Conservation (phyloP, 148 eudicot genomes). For the Heliosperma pusillum region DNA sequence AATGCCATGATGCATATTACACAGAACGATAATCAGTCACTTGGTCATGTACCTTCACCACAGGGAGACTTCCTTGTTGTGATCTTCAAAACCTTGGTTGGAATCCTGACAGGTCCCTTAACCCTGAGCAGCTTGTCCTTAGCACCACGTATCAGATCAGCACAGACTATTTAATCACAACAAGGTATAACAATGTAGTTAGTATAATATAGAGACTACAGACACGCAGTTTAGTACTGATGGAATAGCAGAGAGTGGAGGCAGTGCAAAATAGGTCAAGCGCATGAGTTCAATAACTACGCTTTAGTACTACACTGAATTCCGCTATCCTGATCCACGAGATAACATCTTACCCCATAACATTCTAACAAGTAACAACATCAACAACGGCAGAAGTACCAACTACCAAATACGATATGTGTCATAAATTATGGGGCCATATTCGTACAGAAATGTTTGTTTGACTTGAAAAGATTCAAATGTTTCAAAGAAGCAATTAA, state of each 20-base stretch:
- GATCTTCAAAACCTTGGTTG: constrained; percentile 64
- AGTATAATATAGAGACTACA: not conserved
- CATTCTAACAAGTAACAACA: no score
- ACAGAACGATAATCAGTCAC: not conserved
- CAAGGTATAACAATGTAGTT: not conserved
- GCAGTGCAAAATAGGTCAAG: no score
- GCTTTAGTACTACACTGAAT: no score
- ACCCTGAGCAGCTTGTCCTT: constrained; percentile 62
- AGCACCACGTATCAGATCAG: constrained; percentile 64
- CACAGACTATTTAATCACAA: constrained; percentile 38
- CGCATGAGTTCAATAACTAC: no score
- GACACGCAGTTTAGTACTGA: not conserved
- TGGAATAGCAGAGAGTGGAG: not conserved
- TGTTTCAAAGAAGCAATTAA: no score
- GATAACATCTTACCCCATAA: no score
- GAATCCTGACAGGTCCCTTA: constrained; percentile 77
- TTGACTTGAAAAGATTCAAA: no score
- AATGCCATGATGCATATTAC: not conserved
- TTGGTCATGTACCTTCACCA: constrained; percentile 56
- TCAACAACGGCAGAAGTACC: no score
- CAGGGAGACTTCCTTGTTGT: constrained; percentile 70
- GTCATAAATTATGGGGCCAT: no score
- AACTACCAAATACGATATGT: no score
- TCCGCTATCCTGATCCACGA: no score
- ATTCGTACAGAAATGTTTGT: no score